Evolutionary conservation across 768 basidiomycete species (phyloP).

Genomic region (Plicaturopsis crispa): DNA sequence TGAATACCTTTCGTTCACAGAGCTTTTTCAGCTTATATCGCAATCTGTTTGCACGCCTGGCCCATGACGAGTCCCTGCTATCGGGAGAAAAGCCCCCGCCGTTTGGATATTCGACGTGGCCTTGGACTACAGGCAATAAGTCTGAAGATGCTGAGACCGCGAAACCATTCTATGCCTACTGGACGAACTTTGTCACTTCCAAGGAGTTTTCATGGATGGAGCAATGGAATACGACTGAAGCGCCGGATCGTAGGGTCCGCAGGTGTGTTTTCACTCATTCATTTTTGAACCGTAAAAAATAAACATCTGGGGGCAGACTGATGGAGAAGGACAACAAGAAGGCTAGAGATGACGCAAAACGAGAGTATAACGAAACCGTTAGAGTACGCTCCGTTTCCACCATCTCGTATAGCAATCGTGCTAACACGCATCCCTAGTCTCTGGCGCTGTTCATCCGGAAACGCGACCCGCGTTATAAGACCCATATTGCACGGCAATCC

Average conservation of each 20-base stretch:
- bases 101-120: slow-evolving; percentile 76
- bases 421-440: slow-evolving; percentile 35
- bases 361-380: slow-evolving; percentile 90
- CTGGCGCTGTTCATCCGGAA: slow-evolving; percentile 73
- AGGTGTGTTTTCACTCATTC: slow-evolving; percentile 36
- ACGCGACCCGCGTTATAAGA: slow-evolving; percentile 84
- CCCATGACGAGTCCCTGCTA: slow-evolving; percentile 60
- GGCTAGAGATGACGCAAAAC: slow-evolving; percentile 75
- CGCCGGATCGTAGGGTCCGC: slow-evolving; percentile 78
- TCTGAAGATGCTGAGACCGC: slow-evolving; percentile 42
- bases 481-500: slow-evolving; percentile 41
- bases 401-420: background rate
- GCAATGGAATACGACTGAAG: slow-evolving; percentile 75
- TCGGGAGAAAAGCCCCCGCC: slow-evolving; percentile 49
- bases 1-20: slow-evolving; percentile 28
- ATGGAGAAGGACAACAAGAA: slow-evolving; percentile 98
- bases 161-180: slow-evolving; percentile 74
- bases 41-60: slow-evolving; percentile 77
- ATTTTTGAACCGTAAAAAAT: slow-evolving; percentile 1
- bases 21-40: slow-evolving; percentile 88
- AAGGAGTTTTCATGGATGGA: slow-evolving; percentile 91
- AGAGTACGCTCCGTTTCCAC: slow-evolving; percentile 53
- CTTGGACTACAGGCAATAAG: slow-evolving; percentile 50
- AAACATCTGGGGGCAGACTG: slow-evolving; percentile 32
- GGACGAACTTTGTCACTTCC: slow-evolving; percentile 78